A percentile compares a stretch with the other conserved stretches of the same genome.
These are phyloP conservation scores for Carpinus fangiana DNA, from an alignment of 306 rosid genomes.

Conservation along the genomic window DNA sequence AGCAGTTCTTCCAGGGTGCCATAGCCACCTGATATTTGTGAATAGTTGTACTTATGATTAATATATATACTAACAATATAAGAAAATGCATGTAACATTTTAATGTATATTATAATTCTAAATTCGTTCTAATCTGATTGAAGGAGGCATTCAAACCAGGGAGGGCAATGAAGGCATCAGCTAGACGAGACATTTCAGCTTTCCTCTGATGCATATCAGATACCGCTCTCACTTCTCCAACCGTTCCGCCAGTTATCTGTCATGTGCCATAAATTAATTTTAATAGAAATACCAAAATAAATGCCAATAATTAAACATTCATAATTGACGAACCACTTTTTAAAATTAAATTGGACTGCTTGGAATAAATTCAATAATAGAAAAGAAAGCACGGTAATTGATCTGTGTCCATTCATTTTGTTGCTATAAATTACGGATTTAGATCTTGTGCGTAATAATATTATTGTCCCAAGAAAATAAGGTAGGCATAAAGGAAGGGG, in stretches of 20 bases:
- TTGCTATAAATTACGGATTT: neutral
- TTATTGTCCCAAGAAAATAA: too few species aligned
- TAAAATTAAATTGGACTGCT: neutral
- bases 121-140: too few species aligned
- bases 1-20: slow-evolving; percentile 98
- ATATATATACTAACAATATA: neutral
- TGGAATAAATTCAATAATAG: neutral
- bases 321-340: neutral
- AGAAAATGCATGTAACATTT: neutral
- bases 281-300: neutral
- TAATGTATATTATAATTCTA: neutral
- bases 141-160: slow-evolving; percentile 55
- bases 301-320: neutral
- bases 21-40: slow-evolving; percentile 69
- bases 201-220: slow-evolving; percentile 98
- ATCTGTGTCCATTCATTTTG: neutral
- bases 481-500: neutral
- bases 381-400: neutral
- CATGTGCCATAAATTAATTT: neutral
- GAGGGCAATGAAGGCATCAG: slow-evolving; percentile 96
- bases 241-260: slow-evolving; percentile 86
- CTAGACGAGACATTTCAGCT: slow-evolving; percentile 99
- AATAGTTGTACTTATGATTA: neutral
- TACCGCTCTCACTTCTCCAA: slow-evolving; percentile 91
- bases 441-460: too few species aligned